phyloP scores from a whole-genome alignment of 2,329 filamentous ascomycete genomes.

The Podosphaera fusca region DNA sequence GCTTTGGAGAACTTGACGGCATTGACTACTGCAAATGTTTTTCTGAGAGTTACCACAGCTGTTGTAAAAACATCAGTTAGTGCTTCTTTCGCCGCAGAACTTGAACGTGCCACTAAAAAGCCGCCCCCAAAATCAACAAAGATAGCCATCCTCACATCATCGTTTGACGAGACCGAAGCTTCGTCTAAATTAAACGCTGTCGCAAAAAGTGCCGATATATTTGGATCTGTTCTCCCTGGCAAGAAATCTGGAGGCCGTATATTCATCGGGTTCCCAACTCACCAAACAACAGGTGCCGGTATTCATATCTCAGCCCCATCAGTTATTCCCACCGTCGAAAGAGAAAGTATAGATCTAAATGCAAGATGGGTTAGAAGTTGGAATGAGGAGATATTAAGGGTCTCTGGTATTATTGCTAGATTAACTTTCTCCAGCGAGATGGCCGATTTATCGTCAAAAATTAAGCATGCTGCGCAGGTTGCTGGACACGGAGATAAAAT shows the following conservation, averaged over 20 bases:
- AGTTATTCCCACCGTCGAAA: constrained; percentile 88
- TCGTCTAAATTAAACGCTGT: constrained; percentile 21
- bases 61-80: constrained; percentile 55
- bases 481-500: constrained; percentile 25
- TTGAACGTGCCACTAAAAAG: constrained; percentile 93
- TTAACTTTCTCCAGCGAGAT: constrained; percentile 80
- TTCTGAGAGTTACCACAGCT: constrained; percentile 70
- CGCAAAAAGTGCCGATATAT: constrained; percentile 49
- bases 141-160: constrained; percentile 72
- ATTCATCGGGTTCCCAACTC: constrained; percentile 94
- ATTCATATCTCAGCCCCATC: constrained; percentile 91
- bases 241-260: constrained; percentile 65
- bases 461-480: constrained; percentile 24
- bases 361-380: constrained; percentile 83
- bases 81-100: constrained; percentile 52
- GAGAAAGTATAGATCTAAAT: constrained; percentile 91
- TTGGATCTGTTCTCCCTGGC: constrained; percentile 70
- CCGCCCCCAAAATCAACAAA: constrained; percentile 73
- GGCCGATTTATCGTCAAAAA: constrained; percentile 42
- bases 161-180: constrained; percentile 58
- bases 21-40: constrained; percentile 54
- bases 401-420: constrained; percentile 72
- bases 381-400: constrained; percentile 83
- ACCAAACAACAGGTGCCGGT: constrained; percentile 83
- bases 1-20: constrained; percentile 51